phyloP scores from a whole-genome alignment of 129 eudicot genomes.

The Daucus carota region DH1_v3.0 NC_030381.2:37238001-37238500 shows the following conservation, averaged over 20 bases:
- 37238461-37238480: background rate
- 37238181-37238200: background rate
- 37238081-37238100: no score
- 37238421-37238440: background rate
- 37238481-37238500: conserved; percentile 18
- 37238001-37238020: no score
- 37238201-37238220: background rate
- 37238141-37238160: no score
- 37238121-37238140: no score
- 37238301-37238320: background rate
- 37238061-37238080: no score
- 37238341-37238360: background rate
- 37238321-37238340: no score
- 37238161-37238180: background rate
- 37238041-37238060: no score
- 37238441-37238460: background rate
- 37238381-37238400: background rate
- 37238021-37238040: no score
- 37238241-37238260: background rate
- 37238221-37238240: background rate
- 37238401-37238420: no score
- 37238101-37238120: no score
- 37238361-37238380: background rate
- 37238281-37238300: background rate
- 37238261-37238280: background rate